phyloP scores from a whole-genome alignment of 352 stramenopile genomes.

The Phytophthora colocasiae region DNA sequence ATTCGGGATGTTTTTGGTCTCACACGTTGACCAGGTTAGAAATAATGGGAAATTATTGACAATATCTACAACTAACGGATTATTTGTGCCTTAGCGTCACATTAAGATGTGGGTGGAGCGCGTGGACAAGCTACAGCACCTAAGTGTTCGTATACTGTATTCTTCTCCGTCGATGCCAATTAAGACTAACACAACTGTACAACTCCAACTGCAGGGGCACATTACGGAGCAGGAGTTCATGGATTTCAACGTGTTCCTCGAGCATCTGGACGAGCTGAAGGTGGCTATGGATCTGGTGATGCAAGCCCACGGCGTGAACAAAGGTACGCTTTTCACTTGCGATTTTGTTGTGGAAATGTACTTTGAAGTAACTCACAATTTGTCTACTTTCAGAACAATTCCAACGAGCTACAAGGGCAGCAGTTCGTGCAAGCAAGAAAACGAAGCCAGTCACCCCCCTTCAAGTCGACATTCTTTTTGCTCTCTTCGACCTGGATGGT shows the following conservation, averaged over 20 bases:
- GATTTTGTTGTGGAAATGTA: not conserved
- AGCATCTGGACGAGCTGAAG: slow-evolving; percentile 86
- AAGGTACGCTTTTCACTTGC: slow-evolving; percentile 53
- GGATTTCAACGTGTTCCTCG: slow-evolving; percentile 84
- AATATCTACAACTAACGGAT: not conserved
- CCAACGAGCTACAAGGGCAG: slow-evolving; percentile 71
- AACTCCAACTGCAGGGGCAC: slow-evolving; percentile 44
- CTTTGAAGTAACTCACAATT: not conserved
- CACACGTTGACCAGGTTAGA: slow-evolving; percentile 81
- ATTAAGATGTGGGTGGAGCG: slow-evolving; percentile 84
- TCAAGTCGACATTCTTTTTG: slow-evolving; percentile 88
- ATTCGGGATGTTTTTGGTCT: slow-evolving; percentile 90
- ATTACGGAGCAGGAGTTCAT: slow-evolving; percentile 86
- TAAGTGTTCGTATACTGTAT: slow-evolving; percentile 48
- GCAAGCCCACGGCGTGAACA: slow-evolving; percentile 83
- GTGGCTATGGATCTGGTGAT: slow-evolving; percentile 87
- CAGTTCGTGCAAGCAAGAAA: slow-evolving; percentile 63
- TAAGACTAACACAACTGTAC: not conserved
- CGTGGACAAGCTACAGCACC: slow-evolving; percentile 67
- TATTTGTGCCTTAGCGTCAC: slow-evolving; percentile 27
- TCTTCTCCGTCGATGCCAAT: not conserved
- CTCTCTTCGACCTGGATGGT: slow-evolving; percentile 86
- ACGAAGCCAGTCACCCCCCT: slow-evolving; percentile 72
- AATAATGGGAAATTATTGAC: not conserved
- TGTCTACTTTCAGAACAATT: slow-evolving; percentile 69